Conservation (phyloP, 257 asterid genomes). For the Fraxinus quadrangulata region DNA sequence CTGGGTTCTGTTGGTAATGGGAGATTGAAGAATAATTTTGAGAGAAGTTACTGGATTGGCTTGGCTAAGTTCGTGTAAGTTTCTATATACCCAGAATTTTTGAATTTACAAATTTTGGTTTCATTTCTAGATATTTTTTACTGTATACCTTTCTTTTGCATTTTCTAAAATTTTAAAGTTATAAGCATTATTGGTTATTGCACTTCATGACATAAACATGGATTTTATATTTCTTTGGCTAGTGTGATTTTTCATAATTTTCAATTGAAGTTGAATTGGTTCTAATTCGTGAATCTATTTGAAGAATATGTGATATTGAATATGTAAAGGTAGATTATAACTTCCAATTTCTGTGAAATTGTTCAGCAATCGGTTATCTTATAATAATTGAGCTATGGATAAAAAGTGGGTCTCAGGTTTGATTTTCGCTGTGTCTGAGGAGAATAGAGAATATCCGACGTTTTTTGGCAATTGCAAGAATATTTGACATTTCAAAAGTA, state of each 20-base stretch:
- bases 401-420: slow-evolving; percentile 51
- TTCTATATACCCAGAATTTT: slow-evolving; percentile 11
- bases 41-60: not conserved
- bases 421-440: slow-evolving; percentile 32
- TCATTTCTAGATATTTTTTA: slow-evolving; percentile 8
- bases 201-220: not conserved
- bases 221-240: slow-evolving; percentile 2
- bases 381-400: slow-evolving; percentile 40
- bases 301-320: slow-evolving; percentile 15
- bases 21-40: slow-evolving; percentile 25
- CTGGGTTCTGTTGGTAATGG: not conserved
- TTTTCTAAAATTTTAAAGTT: not conserved
- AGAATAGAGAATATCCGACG: slow-evolving; percentile 7
- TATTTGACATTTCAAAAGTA: no score
- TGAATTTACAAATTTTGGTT: slow-evolving; percentile 14
- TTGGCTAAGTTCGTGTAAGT: slow-evolving; percentile 41
- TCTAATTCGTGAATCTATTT: slow-evolving; percentile 13
- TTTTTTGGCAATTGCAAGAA: not conserved
- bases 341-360: not conserved
- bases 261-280: slow-evolving; percentile 3
- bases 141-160: not conserved
- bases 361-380: slow-evolving; percentile 29
- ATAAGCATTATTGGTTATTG: not conserved
- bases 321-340: slow-evolving; percentile 10
- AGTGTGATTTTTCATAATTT: not conserved